Evolutionary conservation across 164 flowering plant species (phyloP).

Genomic region (Malania oleifera): DNA sequence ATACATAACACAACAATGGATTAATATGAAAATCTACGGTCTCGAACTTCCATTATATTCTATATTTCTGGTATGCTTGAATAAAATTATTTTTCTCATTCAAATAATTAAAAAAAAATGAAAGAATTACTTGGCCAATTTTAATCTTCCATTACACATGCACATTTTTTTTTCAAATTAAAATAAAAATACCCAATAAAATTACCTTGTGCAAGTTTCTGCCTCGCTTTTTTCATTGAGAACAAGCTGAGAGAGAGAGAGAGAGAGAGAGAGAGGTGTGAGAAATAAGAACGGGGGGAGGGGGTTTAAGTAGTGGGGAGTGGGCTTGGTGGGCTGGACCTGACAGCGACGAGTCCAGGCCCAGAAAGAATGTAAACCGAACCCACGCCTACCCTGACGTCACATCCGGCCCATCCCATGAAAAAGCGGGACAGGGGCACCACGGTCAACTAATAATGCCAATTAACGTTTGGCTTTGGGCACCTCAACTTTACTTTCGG

Average conservation of each 20-base stretch:
- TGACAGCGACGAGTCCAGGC: constrained; percentile 29
- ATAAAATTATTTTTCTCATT: no score
- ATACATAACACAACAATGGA: no score
- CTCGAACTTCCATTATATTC: no score
- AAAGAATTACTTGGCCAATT: no score
- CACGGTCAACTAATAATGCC: constrained; percentile 12
- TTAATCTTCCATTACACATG: no score
- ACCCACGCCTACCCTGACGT: constrained; percentile 12
- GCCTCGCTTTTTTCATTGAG: constrained; percentile 15
- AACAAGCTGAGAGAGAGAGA: constrained; percentile 14
- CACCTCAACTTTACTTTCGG: neutral
- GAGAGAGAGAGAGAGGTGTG: constrained; percentile 6
- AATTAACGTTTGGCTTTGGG: neutral
- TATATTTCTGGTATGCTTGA: no score
- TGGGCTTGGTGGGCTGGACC: constrained; percentile 32
- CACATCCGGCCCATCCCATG: constrained; percentile 8
- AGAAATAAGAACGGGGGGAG: neutral
- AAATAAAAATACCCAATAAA: neutral
- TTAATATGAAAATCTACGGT: no score
- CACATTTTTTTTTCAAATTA: no score
- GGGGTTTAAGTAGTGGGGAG: constrained; percentile 1
- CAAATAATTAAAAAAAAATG: neutral
- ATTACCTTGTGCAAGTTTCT: constrained; percentile 24
- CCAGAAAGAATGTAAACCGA: constrained; percentile 24
- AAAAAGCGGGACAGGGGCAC: neutral